phyloP scores from a whole-genome alignment of 2,329 filamentous ascomycete species.

The Diplodia mutila region DNA sequence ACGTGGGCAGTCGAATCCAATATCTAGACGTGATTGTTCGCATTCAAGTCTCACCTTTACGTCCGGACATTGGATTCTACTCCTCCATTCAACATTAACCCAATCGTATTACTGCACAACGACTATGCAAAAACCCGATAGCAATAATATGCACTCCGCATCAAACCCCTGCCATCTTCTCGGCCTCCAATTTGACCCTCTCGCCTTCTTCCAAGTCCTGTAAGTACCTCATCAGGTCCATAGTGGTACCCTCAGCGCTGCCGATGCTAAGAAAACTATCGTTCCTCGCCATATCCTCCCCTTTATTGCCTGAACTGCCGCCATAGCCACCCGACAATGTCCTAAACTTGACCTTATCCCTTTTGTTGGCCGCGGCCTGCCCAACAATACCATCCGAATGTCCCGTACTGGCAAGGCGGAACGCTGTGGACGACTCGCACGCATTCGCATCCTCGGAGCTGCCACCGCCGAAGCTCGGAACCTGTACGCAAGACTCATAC shows the following conservation, averaged over 20 bases:
- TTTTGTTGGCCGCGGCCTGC: neutral
- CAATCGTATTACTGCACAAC: neutral
- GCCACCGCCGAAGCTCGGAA: constrained; percentile 23
- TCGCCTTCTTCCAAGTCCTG: constrained; percentile 43
- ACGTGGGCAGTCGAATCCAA: too few relatives aligned
- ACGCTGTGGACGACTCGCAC: neutral
- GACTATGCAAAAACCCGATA: neutral
- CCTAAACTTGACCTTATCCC: neutral
- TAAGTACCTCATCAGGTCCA: constrained; percentile 45
- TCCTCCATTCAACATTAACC: neutral
- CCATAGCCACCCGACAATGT: neutral
- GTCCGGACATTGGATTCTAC: too few relatives aligned
- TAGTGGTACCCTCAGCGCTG: constrained; percentile 32
- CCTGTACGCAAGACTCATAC: constrained; percentile 40
- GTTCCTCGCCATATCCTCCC: constrained; percentile 33
- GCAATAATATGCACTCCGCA: neutral
- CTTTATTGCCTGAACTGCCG: constrained; percentile 27
- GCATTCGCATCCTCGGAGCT: constrained; percentile 13
- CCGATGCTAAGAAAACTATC: constrained; percentile 44
- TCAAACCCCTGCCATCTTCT: constrained; percentile 26
- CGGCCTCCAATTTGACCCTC: constrained; percentile 32
- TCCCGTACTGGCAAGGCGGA: constrained; percentile 4
- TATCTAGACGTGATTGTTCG: too few relatives aligned
- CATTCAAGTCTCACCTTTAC: too few relatives aligned
- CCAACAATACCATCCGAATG: neutral